Percentiles rank a stretch among this genome's conserved stretches.
phyloP scores from a whole-genome alignment of 257 asterid genomes.

The Prunella vulgaris region DNA sequence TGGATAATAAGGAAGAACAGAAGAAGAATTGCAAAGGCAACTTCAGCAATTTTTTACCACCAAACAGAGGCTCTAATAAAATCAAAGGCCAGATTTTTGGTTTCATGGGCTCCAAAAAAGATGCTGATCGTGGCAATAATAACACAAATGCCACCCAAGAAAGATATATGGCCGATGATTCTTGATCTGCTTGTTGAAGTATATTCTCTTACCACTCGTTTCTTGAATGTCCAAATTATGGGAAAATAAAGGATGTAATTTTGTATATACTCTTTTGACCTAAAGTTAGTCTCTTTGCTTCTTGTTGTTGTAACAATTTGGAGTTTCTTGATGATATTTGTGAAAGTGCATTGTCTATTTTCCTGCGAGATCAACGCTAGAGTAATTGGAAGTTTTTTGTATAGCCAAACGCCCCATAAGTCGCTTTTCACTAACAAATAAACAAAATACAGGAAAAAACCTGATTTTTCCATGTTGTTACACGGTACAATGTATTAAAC shows the following conservation, averaged over 20 bases:
- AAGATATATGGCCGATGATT: not conserved
- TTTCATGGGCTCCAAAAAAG: not conserved
- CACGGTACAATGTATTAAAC: too few relatives aligned
- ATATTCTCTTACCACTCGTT: not conserved
- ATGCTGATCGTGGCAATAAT: not conserved
- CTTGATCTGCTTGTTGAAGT: not conserved
- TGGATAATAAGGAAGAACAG: slow-evolving; percentile 23
- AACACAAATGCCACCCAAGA: not conserved
- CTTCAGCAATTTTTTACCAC: slow-evolving; percentile 18
- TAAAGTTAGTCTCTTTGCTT: not conserved
- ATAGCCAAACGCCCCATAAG: not conserved
- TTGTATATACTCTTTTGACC: too few relatives aligned
- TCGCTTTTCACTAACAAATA: not conserved
- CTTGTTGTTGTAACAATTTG: not conserved
- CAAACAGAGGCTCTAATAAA: slow-evolving; percentile 30
- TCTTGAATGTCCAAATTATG: not conserved
- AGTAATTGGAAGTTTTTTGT: too few relatives aligned
- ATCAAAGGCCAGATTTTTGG: slow-evolving; percentile 23
- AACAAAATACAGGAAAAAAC: not conserved
- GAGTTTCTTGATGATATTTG: not conserved
- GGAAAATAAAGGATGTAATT: too few relatives aligned
- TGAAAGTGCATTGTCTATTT: not conserved
- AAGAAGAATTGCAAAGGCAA: not conserved
- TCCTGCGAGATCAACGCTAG: not conserved
- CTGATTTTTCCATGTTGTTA: too few relatives aligned